Percentiles rank a stretch among this genome's conserved stretches.
Evolutionary conservation across 257 asterid species (phyloP).

Genomic region (Phtheirospermum japonicum): DNA sequence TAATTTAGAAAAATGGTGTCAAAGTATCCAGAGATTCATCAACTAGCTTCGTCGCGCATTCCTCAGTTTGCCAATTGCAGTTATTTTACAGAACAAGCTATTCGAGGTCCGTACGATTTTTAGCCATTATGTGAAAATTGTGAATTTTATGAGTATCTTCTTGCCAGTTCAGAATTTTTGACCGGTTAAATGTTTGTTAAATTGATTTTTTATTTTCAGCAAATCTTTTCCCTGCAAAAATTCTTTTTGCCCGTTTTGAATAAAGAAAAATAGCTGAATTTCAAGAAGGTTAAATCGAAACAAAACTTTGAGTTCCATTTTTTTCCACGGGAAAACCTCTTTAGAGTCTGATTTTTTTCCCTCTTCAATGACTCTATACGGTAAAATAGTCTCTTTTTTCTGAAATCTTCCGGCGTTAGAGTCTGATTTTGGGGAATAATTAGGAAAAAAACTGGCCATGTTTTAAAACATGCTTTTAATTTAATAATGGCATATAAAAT

Average conservation of each 20-base stretch:
- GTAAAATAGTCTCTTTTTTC: too few species aligned
- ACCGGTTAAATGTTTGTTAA: neutral
- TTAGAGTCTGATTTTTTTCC: too few species aligned
- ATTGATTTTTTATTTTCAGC: neutral
- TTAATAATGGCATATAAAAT: neutral
- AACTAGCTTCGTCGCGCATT: conserved; percentile 23
- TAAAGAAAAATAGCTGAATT: neutral
- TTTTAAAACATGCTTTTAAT: neutral
- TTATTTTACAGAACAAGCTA: conserved; percentile 30
- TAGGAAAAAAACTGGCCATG: neutral
- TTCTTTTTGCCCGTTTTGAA: neutral
- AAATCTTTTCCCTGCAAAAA: too few species aligned
- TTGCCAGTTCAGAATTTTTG: neutral
- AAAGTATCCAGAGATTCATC: conserved; percentile 22
- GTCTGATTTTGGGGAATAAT: neutral
- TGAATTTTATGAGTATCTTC: too few species aligned
- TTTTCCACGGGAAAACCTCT: too few species aligned
- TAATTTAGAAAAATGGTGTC: conserved; percentile 30
- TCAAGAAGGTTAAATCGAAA: neutral
- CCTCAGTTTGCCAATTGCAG: conserved; percentile 20
- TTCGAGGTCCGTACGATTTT: conserved; percentile 34
- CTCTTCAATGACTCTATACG: too few species aligned
- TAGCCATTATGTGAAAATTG: too few species aligned
- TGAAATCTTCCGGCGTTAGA: neutral
- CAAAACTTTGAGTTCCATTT: neutral